phyloP scores from a whole-genome alignment of 257 asterid species.

The Lycium ferocissimum region DNA sequence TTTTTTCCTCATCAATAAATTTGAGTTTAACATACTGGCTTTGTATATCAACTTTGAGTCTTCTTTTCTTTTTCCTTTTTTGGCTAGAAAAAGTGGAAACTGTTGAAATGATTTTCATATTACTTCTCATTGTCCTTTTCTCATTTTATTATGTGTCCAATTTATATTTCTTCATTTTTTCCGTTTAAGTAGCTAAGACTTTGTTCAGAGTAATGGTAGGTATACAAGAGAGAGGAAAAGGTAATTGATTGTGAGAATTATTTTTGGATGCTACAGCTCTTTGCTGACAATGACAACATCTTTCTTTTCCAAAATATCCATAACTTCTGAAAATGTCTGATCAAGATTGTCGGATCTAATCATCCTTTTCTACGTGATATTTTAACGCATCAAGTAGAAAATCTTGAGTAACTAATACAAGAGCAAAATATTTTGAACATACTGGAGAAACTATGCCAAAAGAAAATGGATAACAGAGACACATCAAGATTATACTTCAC shows the following conservation, averaged over 20 bases:
- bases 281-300: not conserved
- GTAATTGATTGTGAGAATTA: not conserved
- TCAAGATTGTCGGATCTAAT: not conserved
- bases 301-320: not conserved
- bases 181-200: not conserved
- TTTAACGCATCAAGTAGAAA: not conserved
- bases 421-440: not conserved
- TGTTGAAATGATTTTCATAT: conserved; percentile 9
- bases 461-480: not conserved
- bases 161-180: conserved; percentile 12
- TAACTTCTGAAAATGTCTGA: conserved; percentile 5
- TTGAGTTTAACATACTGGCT: not conserved
- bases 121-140: not conserved
- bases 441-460: not conserved
- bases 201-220: not conserved
- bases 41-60: not conserved
- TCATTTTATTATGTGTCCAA: not conserved
- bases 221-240: conserved; percentile 17
- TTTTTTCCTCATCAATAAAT: not conserved
- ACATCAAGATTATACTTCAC: not conserved
- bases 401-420: not conserved
- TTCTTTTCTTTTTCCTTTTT: not conserved
- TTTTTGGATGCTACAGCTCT: not conserved
- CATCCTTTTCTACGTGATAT: not conserved
- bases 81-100: not conserved